phyloP scores from a whole-genome alignment of 2,329 filamentous ascomycete species.

The Pseudogymnoascus sp. region DNA sequence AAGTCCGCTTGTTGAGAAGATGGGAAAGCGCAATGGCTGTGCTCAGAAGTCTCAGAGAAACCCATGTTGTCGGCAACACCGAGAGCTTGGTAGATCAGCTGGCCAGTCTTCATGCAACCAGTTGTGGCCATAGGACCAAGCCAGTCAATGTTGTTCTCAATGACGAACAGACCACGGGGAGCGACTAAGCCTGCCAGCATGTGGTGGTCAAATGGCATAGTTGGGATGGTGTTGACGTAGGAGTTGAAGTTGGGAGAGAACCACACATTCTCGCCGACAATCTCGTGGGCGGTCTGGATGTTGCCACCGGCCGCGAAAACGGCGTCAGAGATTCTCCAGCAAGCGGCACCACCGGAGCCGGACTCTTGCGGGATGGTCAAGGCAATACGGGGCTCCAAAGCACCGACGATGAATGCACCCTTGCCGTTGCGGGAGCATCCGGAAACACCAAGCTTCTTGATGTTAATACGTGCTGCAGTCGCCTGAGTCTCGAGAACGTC shows the following conservation, averaged over 20 bases:
- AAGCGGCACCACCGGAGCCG: slow-evolving; percentile 51
- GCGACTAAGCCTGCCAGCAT: slow-evolving; percentile 49
- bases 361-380: slow-evolving; percentile 56
- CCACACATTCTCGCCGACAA: slow-evolving; percentile 55
- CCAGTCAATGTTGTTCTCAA: slow-evolving; percentile 48
- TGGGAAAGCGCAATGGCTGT: slow-evolving; percentile 45
- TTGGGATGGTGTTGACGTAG: slow-evolving; percentile 39
- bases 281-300: slow-evolving; percentile 52
- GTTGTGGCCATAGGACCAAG: slow-evolving; percentile 45
- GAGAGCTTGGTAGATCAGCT: slow-evolving; percentile 46
- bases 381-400: slow-evolving; percentile 49
- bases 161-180: slow-evolving; percentile 47
- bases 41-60: slow-evolving; percentile 40
- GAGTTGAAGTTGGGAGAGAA: slow-evolving; percentile 48
- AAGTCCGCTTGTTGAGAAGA: slow-evolving; percentile 37
- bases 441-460: slow-evolving; percentile 45
- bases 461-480: slow-evolving; percentile 39
- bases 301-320: slow-evolving; percentile 45
- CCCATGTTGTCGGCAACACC: slow-evolving; percentile 45
- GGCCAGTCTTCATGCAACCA: slow-evolving; percentile 45
- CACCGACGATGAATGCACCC: slow-evolving; percentile 53
- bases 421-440: slow-evolving; percentile 59
- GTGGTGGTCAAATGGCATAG: slow-evolving; percentile 49
- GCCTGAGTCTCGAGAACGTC: slow-evolving; percentile 46
- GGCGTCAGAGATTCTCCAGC: slow-evolving; percentile 48